phyloP scores from a whole-genome alignment of 768 basidiomycete genomes.

The Boletus sp. region DNA sequence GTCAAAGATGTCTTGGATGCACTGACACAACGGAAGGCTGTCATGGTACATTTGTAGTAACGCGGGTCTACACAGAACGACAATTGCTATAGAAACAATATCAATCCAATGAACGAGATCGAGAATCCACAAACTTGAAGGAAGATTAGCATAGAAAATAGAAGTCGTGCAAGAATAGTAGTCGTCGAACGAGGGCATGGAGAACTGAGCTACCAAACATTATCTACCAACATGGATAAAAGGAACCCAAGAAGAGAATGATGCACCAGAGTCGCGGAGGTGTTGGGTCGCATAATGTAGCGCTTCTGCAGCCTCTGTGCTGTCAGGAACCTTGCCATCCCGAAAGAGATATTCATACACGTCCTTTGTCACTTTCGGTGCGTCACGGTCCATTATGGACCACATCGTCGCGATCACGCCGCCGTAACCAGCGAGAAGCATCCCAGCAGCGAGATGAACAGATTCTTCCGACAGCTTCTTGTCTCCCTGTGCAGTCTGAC shows the following conservation, averaged over 20 bases:
- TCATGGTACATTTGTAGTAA: too few species aligned
- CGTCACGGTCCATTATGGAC: not conserved
- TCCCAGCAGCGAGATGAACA: not conserved
- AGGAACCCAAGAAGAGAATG: not conserved
- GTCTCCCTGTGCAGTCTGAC: not conserved
- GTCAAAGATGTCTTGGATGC: too few species aligned
- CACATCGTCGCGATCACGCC: not conserved
- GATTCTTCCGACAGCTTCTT: not conserved
- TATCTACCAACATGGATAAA: not conserved
- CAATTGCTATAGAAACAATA: too few species aligned
- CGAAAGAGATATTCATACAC: not conserved
- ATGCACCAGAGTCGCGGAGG: not conserved
- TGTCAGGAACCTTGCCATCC: not conserved
- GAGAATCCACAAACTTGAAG: too few species aligned
- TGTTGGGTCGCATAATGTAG: not conserved
- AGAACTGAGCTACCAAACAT: not conserved
- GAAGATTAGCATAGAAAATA: not conserved
- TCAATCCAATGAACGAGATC: too few species aligned
- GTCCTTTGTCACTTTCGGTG: not conserved
- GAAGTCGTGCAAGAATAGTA: not conserved
- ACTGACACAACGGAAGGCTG: too few species aligned
- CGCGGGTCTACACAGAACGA: too few species aligned
- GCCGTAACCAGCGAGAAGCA: not conserved
- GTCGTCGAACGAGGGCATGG: not conserved
- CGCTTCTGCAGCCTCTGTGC: not conserved